A percentile compares a stretch with the other conserved stretches of the same genome.
These are phyloP conservation scores for Cryptococcus hybrid DNA, from an alignment of 1,284 basidiomycete genomes.

Conservation along the genomic window DNA sequence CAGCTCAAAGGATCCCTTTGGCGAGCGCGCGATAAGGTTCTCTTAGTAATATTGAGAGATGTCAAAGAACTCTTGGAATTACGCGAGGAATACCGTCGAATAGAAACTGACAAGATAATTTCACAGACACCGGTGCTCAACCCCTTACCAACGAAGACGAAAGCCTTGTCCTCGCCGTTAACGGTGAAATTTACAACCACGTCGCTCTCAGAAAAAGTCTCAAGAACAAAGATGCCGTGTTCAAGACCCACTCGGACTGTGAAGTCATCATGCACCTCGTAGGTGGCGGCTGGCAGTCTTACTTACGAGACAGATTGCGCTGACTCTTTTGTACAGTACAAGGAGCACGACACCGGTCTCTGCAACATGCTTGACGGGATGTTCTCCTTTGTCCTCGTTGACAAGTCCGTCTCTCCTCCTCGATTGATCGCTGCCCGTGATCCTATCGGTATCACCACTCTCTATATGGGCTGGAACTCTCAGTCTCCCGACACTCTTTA, in stretches of 20 bases:
- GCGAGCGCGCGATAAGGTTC: not conserved
- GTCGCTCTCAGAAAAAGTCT: slow-evolving; percentile 72
- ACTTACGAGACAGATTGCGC: not conserved
- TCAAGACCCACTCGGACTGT: slow-evolving; percentile 99
- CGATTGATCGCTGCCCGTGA: slow-evolving; percentile 94
- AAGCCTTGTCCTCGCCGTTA: slow-evolving; percentile 85
- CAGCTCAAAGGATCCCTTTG: not conserved
- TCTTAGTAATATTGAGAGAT: not conserved
- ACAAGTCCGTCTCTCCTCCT: slow-evolving; percentile 84
- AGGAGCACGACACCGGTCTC: slow-evolving; percentile 70
- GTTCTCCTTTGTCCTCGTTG: slow-evolving; percentile 97
- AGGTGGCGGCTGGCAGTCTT: slow-evolving; percentile 32
- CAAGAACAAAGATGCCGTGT: slow-evolving; percentile 61
- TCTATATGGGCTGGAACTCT: slow-evolving; percentile 95
- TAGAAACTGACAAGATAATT: not conserved
- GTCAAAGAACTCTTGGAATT: not conserved
- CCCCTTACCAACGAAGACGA: slow-evolving; percentile 87
- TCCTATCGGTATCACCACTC: slow-evolving; percentile 95
- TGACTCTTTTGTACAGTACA: slow-evolving; percentile 61
- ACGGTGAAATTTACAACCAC: slow-evolving; percentile 99
- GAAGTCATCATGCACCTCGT: slow-evolving; percentile 95
- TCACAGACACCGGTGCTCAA: slow-evolving; percentile 90
- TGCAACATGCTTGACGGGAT: slow-evolving; percentile 90
- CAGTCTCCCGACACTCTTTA: slow-evolving; percentile 79
- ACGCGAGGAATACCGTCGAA: not conserved